Percentiles rank a stretch among this genome's conserved stretches.
phyloP scores from a whole-genome alignment of 106 monocot species.

The Narthecium ossifragum region DNA sequence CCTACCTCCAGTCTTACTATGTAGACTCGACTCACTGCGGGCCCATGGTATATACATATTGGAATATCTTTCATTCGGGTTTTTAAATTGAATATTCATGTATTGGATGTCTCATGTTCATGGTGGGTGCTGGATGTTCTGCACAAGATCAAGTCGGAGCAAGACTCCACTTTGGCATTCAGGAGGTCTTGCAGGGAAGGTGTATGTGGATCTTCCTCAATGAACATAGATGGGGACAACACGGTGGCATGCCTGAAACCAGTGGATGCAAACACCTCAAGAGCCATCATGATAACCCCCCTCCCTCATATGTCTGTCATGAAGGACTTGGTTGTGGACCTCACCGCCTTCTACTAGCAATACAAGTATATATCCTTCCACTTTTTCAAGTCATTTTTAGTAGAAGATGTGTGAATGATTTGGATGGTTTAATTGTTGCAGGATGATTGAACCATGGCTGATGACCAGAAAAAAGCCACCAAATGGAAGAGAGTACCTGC shows the following conservation, averaged over 20 bases:
- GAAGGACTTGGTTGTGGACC: constrained; percentile 54
- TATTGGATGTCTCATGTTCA: not conserved
- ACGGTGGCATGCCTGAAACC: constrained; percentile 63
- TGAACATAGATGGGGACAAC: constrained; percentile 81
- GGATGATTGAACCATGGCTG: constrained; percentile 53
- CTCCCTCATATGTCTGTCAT: constrained; percentile 71
- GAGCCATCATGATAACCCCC: constrained; percentile 58
- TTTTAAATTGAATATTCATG: not conserved
- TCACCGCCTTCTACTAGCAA: constrained; percentile 53
- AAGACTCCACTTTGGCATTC: constrained; percentile 48
- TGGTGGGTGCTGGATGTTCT: constrained; percentile 58
- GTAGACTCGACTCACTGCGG: constrained; percentile 53
- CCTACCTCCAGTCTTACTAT: constrained; percentile 54
- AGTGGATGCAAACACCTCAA: constrained; percentile 34
- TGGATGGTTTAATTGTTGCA: not conserved
- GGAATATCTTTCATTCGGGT: too few relatives aligned
- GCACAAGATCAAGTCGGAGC: constrained; percentile 63
- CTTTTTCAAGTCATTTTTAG: not conserved
- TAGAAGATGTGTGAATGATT: not conserved
- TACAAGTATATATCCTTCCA: constrained; percentile 23
- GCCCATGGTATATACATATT: constrained; percentile 55
- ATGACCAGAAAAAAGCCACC: constrained; percentile 27
- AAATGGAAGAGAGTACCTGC: constrained; percentile 31
- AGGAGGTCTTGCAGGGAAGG: constrained; percentile 78
- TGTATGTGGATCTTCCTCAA: constrained; percentile 68